Evolutionary conservation across 805 yeast species (phyloP), one percentile per base, ranked within the genome.

Genomic region (Starmerella bombicola): DNA sequence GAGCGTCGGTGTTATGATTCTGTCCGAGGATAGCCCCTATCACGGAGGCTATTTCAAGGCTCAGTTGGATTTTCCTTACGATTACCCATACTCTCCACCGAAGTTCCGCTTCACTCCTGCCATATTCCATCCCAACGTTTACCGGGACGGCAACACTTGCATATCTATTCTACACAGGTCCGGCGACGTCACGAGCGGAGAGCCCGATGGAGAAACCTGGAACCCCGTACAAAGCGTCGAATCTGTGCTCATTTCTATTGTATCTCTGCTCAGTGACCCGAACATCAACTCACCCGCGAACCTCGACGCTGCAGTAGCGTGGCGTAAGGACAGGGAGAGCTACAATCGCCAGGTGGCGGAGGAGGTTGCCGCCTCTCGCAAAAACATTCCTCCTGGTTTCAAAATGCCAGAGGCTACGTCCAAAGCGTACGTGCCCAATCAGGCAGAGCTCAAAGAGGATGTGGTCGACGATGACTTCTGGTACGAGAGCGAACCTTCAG

Each of bases 41-140:
- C 83, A 86, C 56, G 96, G 96, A 33, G 96, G 96, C 12, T 88
- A 81, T 62, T 80, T 88, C 65, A 82, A 59, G 59, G 95, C 95
- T 18, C 93, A 83, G 58, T 83, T 88, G 94, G 71, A 78, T 52
- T 88, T 88, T 63, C 97, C 97, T 5, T 63, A 68, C 18, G 94
- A 85, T 60, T 88, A 78, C 63, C 98, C 97, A 3, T 88, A 74
- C 57, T 67, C 82, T 18, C 98, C 98, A 22, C 98, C 97, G 32
- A 74, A 80, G 28, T 88, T 85, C 65, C 69, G 93, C 52, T 88
- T 88, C 67, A 78, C 88, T 6, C 95, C 96, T 12, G 79, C 94
- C 32, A 82, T 88, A 51, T 86, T 76, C 64, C 97, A 88, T 56
- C 97, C 97, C 20, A 88, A 88, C 59, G 93, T 88, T 41, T 88